A percentile compares a stretch with the other conserved stretches of the same genome.
phyloP scores from a whole-genome alignment of 768 basidiomycete species.

The Boletus fagicola region DNA sequence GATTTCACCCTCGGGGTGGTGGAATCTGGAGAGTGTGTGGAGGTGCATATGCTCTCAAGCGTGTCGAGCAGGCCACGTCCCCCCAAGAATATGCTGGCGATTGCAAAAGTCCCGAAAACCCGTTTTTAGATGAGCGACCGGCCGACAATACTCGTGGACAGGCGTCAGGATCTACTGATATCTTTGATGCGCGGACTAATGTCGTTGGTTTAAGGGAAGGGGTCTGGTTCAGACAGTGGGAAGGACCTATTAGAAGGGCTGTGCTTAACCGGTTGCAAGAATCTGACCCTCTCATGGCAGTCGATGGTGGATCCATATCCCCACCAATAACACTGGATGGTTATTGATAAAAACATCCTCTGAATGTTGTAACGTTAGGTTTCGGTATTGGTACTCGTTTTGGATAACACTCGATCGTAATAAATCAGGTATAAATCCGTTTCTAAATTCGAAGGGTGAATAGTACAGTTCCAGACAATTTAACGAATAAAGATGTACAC shows the following conservation, averaged over 20 bases:
- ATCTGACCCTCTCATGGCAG: slow-evolving; percentile 34
- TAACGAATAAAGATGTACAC: slow-evolving; percentile 21
- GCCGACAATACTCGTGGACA: background rate
- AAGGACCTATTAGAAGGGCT: slow-evolving; percentile 59
- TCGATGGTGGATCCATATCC: slow-evolving; percentile 19
- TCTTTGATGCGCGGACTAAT: slow-evolving; percentile 35
- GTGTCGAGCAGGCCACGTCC: slow-evolving; percentile 23
- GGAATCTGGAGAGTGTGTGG: slow-evolving; percentile 77
- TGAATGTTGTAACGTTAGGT: background rate
- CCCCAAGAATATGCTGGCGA: slow-evolving; percentile 6
- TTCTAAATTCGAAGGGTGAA: slow-evolving; percentile 2
- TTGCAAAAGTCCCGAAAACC: slow-evolving; percentile 1
- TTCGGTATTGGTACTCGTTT: background rate
- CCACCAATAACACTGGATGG: slow-evolving; percentile 27
- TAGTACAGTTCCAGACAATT: slow-evolving; percentile 13
- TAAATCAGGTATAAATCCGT: slow-evolving; percentile 5
- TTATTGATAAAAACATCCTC: slow-evolving; percentile 7
- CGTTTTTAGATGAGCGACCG: slow-evolving; percentile 2
- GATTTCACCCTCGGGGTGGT: slow-evolving; percentile 64
- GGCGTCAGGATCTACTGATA: slow-evolving; percentile 23
- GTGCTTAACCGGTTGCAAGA: slow-evolving; percentile 46
- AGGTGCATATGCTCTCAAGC: slow-evolving; percentile 71
- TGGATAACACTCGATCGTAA: background rate
- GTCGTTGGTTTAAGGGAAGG: slow-evolving; percentile 65
- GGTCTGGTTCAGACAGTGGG: slow-evolving; percentile 80